Conservation (phyloP, 129 eudicot species). For the Daucus carota region DNA sequence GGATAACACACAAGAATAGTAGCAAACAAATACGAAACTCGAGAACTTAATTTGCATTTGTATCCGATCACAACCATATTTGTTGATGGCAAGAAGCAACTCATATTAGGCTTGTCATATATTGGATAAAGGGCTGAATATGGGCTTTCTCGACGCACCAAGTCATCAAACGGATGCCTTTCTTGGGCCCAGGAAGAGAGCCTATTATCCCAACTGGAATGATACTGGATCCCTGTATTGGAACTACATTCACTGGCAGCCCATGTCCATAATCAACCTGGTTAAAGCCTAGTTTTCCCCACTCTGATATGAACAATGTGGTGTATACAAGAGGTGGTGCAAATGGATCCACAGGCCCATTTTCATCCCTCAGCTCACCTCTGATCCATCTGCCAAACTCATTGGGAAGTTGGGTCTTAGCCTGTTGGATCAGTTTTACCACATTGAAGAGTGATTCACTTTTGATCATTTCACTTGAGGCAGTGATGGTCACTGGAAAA, state of each 20-base stretch:
- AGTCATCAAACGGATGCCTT: conserved; percentile 47
- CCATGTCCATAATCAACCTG: conserved; percentile 52
- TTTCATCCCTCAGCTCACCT: neutral
- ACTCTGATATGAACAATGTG: conserved; percentile 49
- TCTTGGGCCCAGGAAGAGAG: conserved; percentile 22
- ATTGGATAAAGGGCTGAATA: conserved; percentile 25
- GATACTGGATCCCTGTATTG: conserved; percentile 49
- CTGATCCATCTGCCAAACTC: conserved; percentile 33
- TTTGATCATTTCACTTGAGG: conserved; percentile 19
- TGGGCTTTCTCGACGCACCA: conserved; percentile 51
- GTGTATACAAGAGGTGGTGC: conserved; percentile 44
- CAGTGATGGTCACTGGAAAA: conserved; percentile 38
- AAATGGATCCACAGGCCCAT: conserved; percentile 34
- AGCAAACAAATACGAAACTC: neutral
- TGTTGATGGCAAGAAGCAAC: neutral
- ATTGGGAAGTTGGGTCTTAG: conserved; percentile 23
- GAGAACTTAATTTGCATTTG: neutral
- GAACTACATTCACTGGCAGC: conserved; percentile 34
- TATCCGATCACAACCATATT: neutral
- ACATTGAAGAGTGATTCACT: conserved; percentile 21
- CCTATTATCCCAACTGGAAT: conserved; percentile 49
- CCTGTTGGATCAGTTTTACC: conserved; percentile 46
- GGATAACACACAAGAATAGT: neutral
- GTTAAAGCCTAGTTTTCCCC: conserved; percentile 55
- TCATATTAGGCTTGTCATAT: conserved; percentile 4